A percentile compares a stretch with the other conserved stretches of the same genome.
Evolutionary conservation across 1,284 basidiomycete genomes (phyloP).

Genomic region (Cystobasidiaceae sp.): DNA sequence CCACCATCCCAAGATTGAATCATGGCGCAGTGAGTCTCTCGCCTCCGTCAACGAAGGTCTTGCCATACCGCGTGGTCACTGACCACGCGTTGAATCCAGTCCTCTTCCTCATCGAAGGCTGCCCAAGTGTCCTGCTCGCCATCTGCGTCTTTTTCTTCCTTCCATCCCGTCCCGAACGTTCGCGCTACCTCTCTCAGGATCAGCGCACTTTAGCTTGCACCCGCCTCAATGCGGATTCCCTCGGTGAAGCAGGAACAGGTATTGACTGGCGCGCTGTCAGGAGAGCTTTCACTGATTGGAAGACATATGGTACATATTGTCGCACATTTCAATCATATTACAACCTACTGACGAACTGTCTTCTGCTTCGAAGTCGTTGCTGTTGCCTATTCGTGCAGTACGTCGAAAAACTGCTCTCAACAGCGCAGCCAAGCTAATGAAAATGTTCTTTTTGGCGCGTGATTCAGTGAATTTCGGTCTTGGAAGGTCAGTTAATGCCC

Average conservation of each 20-base stretch:
- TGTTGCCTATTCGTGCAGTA: slow-evolving; percentile 8
- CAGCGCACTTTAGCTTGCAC: slow-evolving; percentile 68
- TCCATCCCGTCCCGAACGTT: slow-evolving; percentile 71
- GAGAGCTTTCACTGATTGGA: slow-evolving; percentile 62
- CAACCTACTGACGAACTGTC: not conserved
- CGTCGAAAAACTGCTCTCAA: no score
- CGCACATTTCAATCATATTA: not conserved
- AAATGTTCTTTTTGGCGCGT: not conserved
- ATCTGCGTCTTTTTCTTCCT: slow-evolving; percentile 61
- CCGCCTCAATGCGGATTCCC: slow-evolving; percentile 65
- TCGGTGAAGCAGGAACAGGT: slow-evolving; percentile 53
- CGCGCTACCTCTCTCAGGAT: slow-evolving; percentile 61
- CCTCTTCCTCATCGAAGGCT: slow-evolving; percentile 69
- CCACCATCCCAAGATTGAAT: slow-evolving; percentile 38
- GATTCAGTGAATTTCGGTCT: slow-evolving; percentile 62
- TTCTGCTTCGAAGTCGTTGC: not conserved
- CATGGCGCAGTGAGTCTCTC: slow-evolving; percentile 31
- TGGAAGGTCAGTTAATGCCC: slow-evolving; percentile 71
- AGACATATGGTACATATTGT: slow-evolving; percentile 34
- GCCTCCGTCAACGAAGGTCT: slow-evolving; percentile 48
- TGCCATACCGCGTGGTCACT: slow-evolving; percentile 51
- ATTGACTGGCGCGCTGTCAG: slow-evolving; percentile 52
- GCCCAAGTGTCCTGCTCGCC: slow-evolving; percentile 65
- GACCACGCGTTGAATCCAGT: slow-evolving; percentile 53
- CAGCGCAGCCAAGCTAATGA: no score